Base-by-base conservation (phyloP, 2,329 filamentous ascomycete genomes). In the Atkinsonella hypoxylon region DNA sequence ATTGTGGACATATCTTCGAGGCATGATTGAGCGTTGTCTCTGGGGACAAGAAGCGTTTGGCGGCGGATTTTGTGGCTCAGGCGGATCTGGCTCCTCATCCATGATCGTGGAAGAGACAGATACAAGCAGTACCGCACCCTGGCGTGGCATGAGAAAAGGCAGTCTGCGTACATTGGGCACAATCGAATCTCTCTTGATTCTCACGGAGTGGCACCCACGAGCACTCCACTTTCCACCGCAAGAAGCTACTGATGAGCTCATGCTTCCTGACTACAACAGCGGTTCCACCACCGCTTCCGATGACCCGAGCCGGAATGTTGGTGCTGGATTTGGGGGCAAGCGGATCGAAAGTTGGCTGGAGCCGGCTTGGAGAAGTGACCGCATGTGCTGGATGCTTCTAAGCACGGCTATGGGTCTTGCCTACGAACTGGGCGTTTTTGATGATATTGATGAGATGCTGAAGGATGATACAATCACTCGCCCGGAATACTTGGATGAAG, bases 21-120 rank as follows among this genome's bases (percentile, higher is more conserved):
- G 89, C 52, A 96, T 97, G 87, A 93, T 97, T 57, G 89, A 95
- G 66, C 82, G 91, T 34, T 86, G 95, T 57, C 82, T 97, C 38
- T 97, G 89, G 86, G 93, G 90, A 9, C 91, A 96, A 63, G 91
- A 97, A 66, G 89, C 94, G 48, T 96, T 96, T 61, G 91, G 89
- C 31, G 88, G 88, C 26, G 89, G 87, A 15, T 89, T 91, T 64
- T 88, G 85, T 61, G 85, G 85, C 48, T 86, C 83, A 2, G 85
- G 84, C 20, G 77, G 77, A 42, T 53, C 58, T 18, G 77, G 76
- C 43, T 57, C 58, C 1, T 57, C 57, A 2, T 49, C 56, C 3
- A 43, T 58, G 45, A 60, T 65, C 59, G 76, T 67, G 38, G 76
- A 78, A 45, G 79, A 81, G 54, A 67, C 71, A 10, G 75, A 82